Evolutionary conservation across 768 basidiomycete species (phyloP), one percentile per base, ranked within the genome.

Genomic region (Psilocybe cyanescens): DNA sequence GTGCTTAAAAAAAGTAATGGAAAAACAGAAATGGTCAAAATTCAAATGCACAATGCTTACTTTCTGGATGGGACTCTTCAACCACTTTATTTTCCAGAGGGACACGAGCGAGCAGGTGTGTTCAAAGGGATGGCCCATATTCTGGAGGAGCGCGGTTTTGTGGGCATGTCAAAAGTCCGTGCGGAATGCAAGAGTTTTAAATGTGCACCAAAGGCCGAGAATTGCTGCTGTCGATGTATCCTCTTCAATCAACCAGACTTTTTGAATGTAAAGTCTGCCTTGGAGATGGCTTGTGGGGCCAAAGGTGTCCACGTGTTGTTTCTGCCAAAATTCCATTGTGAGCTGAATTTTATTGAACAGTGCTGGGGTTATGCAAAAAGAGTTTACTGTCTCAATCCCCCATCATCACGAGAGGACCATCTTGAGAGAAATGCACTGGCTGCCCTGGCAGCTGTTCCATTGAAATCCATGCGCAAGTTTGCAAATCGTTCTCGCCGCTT

Each of bases 191-290:
- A 66, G 19, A 51, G 67, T 12, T 78, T 79, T 63, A 71, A 80
- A 69, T 68, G 68, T 49, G 4, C 44, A 28, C 41, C 58, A 30
- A 63, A 57, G 8, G 39, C 45, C 0, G 60, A 39, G 3, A 50
- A 59, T 31, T 79, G 79, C 64, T 81, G 78, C 65, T 74, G 70
- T 57, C 70, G 71, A 1, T 57, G 73, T 3, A 61, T 79, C 2
- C 75, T 82, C 0, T 80, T 68, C 68, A 75, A 73, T 45, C 65
- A 83, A 54, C 76, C 76, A 3, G 79, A 84, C 61, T 83, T 83
- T 65, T 65, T 60, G n/a, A 57, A 73, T 50, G 69, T 72, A 2
- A 59, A 73, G 55, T 76, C 76, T 0, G 44, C 69, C 16, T 67
- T 83, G 0, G 72, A 83, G 60, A 57, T 33, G 1, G 37, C 63